Percentiles rank a stretch among this genome's conserved stretches.
These are phyloP conservation scores for Epichloe hybrida DNA, from an alignment of 2,329 filamentous ascomycete genomes.

Conservation along the genomic window DNA sequence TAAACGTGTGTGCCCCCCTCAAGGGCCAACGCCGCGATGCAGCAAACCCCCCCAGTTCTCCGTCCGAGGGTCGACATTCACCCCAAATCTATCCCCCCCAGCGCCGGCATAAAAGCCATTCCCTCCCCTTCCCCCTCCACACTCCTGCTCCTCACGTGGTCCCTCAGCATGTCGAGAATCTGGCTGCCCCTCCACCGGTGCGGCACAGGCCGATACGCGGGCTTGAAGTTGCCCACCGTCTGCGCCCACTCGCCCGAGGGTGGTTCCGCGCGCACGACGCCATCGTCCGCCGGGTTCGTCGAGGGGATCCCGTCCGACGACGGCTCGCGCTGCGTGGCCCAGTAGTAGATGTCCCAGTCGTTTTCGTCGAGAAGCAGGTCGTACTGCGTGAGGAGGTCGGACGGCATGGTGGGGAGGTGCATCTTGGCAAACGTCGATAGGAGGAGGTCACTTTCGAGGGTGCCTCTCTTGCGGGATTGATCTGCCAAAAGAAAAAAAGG, in stretches of 20 bases:
- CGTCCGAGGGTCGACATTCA: no score
- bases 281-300: conserved; percentile 20
- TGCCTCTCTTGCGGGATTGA: conserved; percentile 92
- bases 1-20: no score
- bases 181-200: conserved; percentile 72
- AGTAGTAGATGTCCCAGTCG: conserved; percentile 99
- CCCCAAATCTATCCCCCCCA: neutral
- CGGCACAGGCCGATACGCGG: conserved; percentile 84
- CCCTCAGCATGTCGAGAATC: conserved; percentile 60
- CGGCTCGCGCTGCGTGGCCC: conserved; percentile 75
- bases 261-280: conserved; percentile 20
- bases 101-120: conserved; percentile 46
- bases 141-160: conserved; percentile 59
- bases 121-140: conserved; percentile 27
- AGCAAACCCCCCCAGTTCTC: no score
- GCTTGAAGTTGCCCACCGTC: conserved; percentile 87
- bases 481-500: conserved; percentile 36
- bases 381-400: conserved; percentile 65
- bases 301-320: conserved; percentile 33
- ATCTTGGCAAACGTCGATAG: conserved; percentile 87
- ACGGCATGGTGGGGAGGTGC: conserved; percentile 62
- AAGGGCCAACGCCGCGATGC: no score
- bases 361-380: conserved; percentile 95
- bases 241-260: conserved; percentile 79
- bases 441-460: conserved; percentile 87